These are phyloP conservation scores for Kentomonas sorsogonicus DNA, from an alignment of 208 protist genomes.

Conservation along the genomic window DNA sequence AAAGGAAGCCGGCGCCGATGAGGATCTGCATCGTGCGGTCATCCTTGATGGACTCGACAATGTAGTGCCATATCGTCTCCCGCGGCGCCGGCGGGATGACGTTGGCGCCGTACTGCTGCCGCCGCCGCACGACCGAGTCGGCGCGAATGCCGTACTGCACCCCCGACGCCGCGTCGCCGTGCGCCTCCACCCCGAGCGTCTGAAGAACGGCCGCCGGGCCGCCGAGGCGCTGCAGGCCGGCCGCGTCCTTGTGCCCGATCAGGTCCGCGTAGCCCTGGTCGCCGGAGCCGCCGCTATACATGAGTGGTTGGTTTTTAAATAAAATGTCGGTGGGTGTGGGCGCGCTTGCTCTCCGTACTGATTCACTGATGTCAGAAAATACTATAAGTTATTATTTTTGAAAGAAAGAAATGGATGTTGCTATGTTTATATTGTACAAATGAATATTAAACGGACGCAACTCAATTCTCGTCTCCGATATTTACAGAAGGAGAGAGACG, in stretches of 20 bases:
- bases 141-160: constrained; percentile 35
- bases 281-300: background rate
- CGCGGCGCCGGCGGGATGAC: constrained; percentile 30
- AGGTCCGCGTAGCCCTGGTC: constrained; percentile 17
- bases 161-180: constrained; percentile 6
- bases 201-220: constrained; percentile 24
- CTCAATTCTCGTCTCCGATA: no score
- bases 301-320: no score
- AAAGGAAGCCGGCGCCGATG: constrained; percentile 58
- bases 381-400: constrained; percentile 7
- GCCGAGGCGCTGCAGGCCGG: constrained; percentile 19
- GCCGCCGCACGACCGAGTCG: constrained; percentile 30
- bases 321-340: no score
- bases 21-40: constrained; percentile 79
- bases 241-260: constrained; percentile 46
- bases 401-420: background rate
- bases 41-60: constrained; percentile 56
- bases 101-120: constrained; percentile 62
- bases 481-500: no score
- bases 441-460: no score
- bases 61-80: constrained; percentile 58
- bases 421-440: constrained; percentile 3
- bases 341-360: no score
- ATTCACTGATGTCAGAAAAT: background rate
- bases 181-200: constrained; percentile 27